A percentile compares a stretch with the other conserved stretches of the same genome.
These are phyloP conservation scores for Parafenestella ontariensis DNA, from an alignment of 2,329 filamentous ascomycete species.

Conservation along the genomic window DNA sequence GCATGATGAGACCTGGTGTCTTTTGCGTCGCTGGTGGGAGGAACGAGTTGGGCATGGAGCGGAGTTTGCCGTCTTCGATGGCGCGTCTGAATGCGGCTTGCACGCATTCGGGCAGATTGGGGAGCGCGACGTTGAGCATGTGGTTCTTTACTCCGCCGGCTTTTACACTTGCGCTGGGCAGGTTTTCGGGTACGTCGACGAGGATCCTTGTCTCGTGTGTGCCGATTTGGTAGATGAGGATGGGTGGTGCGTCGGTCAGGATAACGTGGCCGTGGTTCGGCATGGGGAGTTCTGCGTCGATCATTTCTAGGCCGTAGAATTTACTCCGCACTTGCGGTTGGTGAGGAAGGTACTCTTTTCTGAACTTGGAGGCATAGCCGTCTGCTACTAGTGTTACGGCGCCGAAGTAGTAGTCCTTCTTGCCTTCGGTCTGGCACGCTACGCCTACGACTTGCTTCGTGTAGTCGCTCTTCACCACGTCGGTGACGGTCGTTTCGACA, in stretches of 20 bases:
- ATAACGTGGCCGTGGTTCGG: conserved; percentile 85
- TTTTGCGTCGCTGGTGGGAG: conserved; percentile 79
- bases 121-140: conserved; percentile 79
- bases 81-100: conserved; percentile 78
- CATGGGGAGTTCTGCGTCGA: conserved; percentile 80
- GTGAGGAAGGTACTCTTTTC: conserved; percentile 75
- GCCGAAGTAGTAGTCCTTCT: conserved; percentile 80
- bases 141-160: conserved; percentile 86
- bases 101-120: conserved; percentile 74
- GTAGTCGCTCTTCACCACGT: conserved; percentile 73
- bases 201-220: conserved; percentile 90
- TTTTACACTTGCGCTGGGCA: conserved; percentile 74
- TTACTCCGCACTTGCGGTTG: conserved; percentile 77
- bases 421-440: conserved; percentile 70
- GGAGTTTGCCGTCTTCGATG: conserved; percentile 76
- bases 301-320: conserved; percentile 93
- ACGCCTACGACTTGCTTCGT: conserved; percentile 82
- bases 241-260: conserved; percentile 76
- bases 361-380: conserved; percentile 91
- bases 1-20: conserved; percentile 75
- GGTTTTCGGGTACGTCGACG: conserved; percentile 82
- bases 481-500: conserved; percentile 85
- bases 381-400: conserved; percentile 88
- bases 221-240: conserved; percentile 96
- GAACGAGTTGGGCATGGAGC: conserved; percentile 96